Percentiles rank a stretch among this genome's conserved stretches.
phyloP scores from a whole-genome alignment of 23 red algal genomes.

The Gracilaria domingensis region DNA sequence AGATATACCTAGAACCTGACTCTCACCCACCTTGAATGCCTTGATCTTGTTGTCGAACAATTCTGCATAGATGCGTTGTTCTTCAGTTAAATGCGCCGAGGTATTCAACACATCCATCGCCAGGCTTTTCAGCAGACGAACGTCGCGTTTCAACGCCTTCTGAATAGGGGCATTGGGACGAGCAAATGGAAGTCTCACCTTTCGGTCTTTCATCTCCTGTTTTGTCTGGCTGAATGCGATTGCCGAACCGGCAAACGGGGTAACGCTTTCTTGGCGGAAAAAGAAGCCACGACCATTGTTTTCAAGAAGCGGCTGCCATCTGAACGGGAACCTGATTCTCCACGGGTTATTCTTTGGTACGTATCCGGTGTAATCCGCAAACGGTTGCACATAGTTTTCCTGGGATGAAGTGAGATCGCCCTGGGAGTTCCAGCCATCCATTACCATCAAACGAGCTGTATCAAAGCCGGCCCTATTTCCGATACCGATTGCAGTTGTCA shows the following conservation, averaged over 20 bases:
- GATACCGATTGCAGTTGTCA: conserved; percentile 13
- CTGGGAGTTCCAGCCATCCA: conserved; percentile 28
- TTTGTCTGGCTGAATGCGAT: conserved; percentile 17
- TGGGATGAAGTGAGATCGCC: not conserved
- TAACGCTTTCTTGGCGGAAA: conserved; percentile 34
- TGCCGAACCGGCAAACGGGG: conserved; percentile 16
- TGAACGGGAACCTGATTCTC: conserved; percentile 24
- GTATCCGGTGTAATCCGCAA: conserved; percentile 30
- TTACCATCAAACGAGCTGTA: conserved; percentile 6
- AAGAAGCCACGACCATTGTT: conserved; percentile 23
- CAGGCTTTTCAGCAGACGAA: not conserved
- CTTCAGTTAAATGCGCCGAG: conserved; percentile 2
- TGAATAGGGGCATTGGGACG: not conserved
- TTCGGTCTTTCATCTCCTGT: not conserved
- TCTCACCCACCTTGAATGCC: not conserved
- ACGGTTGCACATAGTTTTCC: not conserved
- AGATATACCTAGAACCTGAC: not conserved
- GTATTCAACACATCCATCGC: conserved; percentile 1
- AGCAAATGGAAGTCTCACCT: not conserved
- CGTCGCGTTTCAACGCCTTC: not conserved
- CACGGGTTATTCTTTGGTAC: conserved; percentile 14
- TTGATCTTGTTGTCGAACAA: conserved; percentile 42
- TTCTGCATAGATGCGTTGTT: not conserved
- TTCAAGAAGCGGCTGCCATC: conserved; percentile 54
- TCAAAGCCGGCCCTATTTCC: conserved; percentile 17